Evolutionary conservation across 1,139 yeast species (phyloP), one percentile per base, ranked within the genome.

Genomic region (Suhomyces wounanorum): DNA sequence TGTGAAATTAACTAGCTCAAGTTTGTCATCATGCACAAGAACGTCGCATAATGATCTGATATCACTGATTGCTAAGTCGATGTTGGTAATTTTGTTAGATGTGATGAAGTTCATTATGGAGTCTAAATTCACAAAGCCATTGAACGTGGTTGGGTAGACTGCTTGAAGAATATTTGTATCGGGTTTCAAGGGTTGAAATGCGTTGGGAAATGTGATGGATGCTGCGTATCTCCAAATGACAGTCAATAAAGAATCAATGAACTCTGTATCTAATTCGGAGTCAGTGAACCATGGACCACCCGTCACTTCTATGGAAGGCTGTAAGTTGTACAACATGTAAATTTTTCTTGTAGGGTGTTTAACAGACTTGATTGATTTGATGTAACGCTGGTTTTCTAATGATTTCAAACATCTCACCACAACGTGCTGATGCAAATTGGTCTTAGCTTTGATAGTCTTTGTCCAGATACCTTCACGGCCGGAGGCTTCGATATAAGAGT

Each of bases 231-330:
- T 78, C 97, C 98, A 94, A 14, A 92, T 84, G 43, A 92, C 94
- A 23, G 89, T 83, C 56, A 89, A 71, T 52, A 94, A 72, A 45
- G 90, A 85, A 59, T 90, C 95, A 53, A 94, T 92, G 64, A 94
- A 94, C 65, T 92, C 99, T 3, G 92, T 85, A 64, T 94, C 99
- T 54, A 94, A 78, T 67, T 94, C 99, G 33, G 92, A 84, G 65
- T 95, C 99, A 0, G 98, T 91, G 67, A 92, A 95, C 99, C 99
- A 94, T 2, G 99, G 99, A 1, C 99, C 99, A 55, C 99, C 99
- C 0, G 99, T 94, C 41, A 94, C 95, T 60, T 92, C 98, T 36
- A 89, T 84, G 4, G 96, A 87, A 8, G 99, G 99, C 65, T 90
- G 96, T 59, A 95, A 72, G 62, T 90, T 87, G 66, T 91, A 92